Evolutionary conservation across 441 rosid species (phyloP).

Genomic region (Erodium trifolium): DNA sequence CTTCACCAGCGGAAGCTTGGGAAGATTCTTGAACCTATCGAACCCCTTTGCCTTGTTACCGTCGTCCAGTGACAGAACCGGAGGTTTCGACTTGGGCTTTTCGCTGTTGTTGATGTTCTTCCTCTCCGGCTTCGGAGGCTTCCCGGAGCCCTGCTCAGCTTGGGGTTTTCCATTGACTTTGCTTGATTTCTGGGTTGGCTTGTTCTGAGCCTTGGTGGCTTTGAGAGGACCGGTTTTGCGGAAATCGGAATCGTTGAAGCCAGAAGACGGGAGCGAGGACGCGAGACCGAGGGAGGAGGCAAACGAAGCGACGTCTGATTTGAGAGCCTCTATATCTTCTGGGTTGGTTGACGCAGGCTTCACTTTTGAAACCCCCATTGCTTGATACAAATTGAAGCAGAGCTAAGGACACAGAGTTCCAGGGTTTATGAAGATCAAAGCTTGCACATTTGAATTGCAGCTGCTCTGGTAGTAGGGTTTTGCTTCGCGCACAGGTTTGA

Average conservation of each 20-base stretch:
- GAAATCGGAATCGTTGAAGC: constrained; percentile 76
- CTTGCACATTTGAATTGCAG: background rate
- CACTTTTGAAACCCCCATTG: constrained; percentile 6
- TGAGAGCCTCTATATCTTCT: constrained; percentile 22
- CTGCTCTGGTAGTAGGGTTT: background rate
- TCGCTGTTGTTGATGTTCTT: constrained; percentile 4
- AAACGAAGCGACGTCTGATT: constrained; percentile 66
- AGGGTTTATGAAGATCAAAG: background rate
- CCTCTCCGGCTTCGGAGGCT: constrained; percentile 24
- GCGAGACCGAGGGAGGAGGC: constrained; percentile 69
- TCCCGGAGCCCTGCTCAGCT: constrained; percentile 3
- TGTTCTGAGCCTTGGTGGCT: constrained; percentile 5
- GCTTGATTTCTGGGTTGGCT: background rate
- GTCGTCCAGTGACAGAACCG: constrained; percentile 44
- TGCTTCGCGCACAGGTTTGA: background rate
- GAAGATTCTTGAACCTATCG: constrained; percentile 48
- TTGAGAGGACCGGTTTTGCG: constrained; percentile 37
- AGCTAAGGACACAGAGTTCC: background rate
- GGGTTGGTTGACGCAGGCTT: background rate
- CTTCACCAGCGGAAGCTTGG: constrained; percentile 64
- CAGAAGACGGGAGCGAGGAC: constrained; percentile 44
- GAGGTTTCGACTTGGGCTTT: constrained; percentile 43
- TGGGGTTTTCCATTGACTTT: background rate
- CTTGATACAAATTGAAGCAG: background rate
- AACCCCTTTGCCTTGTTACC: constrained; percentile 20